phyloP scores from a whole-genome alignment of 768 basidiomycete genomes.

The Amanita rubescens region DNA sequence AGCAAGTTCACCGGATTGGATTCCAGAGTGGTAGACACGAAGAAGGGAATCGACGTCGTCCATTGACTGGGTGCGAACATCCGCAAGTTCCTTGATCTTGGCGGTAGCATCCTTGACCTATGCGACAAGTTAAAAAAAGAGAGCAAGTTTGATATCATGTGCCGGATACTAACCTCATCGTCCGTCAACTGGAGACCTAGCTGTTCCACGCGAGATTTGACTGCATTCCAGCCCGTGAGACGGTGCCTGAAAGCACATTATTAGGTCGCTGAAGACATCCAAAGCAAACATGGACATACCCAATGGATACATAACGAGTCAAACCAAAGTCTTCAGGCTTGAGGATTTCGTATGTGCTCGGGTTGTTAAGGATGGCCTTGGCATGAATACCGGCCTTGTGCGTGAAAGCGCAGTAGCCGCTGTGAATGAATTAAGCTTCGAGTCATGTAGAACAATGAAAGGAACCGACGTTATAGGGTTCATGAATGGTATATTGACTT shows the following conservation, averaged over 20 bases:
- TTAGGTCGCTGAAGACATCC: not conserved
- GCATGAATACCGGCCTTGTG: constrained; percentile 99
- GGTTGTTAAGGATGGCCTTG: constrained; percentile 99
- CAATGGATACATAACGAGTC: constrained; percentile 96
- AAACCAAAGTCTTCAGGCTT: constrained; percentile 99
- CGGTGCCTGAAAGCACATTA: constrained; percentile 54
- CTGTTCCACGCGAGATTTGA: constrained; percentile 99
- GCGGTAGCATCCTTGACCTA: constrained; percentile 96
- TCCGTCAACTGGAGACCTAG: constrained; percentile 85
- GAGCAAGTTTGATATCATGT: not conserved
- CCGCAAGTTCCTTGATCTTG: constrained; percentile 99
- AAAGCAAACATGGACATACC: constrained; percentile 34
- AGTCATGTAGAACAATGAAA: not conserved
- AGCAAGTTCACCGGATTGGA: constrained; percentile 84
- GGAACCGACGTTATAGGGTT: constrained; percentile 79
- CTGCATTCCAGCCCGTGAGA: constrained; percentile 98
- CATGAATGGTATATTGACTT: constrained; percentile 96
- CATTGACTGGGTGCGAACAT: constrained; percentile 97
- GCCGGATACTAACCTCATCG: constrained; percentile 58
- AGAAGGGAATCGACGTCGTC: constrained; percentile 97
- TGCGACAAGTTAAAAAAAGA: constrained; percentile 3
- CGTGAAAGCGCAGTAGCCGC: constrained; percentile 98
- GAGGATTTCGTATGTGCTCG: constrained; percentile 97
- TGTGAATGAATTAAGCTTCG: constrained; percentile 21
- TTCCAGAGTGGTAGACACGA: constrained; percentile 91